Conservation (phyloP, 2,329 filamentous ascomycete genomes). For the Colletotrichum godetiae region DNA sequence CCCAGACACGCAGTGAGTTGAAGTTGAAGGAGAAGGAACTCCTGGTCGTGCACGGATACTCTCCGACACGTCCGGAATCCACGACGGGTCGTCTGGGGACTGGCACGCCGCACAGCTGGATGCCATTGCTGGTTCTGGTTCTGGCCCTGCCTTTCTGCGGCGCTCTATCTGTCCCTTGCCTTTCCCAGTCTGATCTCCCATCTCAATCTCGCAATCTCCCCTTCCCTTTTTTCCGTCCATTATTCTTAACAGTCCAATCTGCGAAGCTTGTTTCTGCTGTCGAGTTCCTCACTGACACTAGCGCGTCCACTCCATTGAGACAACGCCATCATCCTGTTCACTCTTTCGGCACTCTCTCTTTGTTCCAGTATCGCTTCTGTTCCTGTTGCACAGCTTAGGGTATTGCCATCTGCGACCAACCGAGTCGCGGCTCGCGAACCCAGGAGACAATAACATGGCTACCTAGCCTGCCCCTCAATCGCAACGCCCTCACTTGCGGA, state of each 20-base stretch:
- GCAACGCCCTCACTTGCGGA: constrained; percentile 1
- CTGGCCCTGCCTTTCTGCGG: neutral
- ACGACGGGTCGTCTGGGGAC: neutral
- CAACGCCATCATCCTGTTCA: neutral
- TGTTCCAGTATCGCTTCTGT: neutral
- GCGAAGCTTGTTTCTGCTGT: neutral
- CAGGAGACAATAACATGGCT: constrained; percentile 13
- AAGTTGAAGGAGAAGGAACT: neutral
- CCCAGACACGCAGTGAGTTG: constrained; percentile 3
- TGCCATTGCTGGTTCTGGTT: neutral
- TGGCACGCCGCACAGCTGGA: neutral
- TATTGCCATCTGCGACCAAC: neutral
- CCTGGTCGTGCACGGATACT: constrained; percentile 10
- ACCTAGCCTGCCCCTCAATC: neutral
- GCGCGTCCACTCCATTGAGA: constrained; percentile 5
- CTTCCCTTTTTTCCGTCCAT: neutral
- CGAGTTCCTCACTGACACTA: neutral
- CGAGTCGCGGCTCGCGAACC: constrained; percentile 15
- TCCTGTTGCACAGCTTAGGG: neutral
- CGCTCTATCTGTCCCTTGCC: neutral
- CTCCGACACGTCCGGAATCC: constrained; percentile 9
- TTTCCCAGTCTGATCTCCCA: constrained; percentile 19
- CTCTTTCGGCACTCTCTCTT: neutral
- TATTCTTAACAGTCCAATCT: neutral
- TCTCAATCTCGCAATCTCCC: neutral